Base-by-base conservation (phyloP, 1,139 yeast species). In the Scheffersomyces titani region DNA sequence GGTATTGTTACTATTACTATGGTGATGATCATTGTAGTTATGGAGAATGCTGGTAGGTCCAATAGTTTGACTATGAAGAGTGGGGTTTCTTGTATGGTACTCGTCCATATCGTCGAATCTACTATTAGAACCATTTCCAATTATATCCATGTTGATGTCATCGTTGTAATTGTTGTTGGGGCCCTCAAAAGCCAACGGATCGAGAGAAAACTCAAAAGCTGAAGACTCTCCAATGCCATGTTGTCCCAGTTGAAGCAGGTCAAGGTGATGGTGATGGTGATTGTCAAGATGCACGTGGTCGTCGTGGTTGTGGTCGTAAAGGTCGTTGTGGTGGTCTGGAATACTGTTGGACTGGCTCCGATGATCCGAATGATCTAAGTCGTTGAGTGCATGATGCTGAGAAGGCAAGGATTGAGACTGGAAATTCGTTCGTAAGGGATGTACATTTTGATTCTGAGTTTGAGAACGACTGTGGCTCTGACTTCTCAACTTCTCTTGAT, bases 101-200 rank as follows among this genome's bases (percentile, higher is more conserved):
- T 46, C 49, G 3, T 46, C 49, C 20, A 46, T 46, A 46, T 46
- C 49, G 19, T 46, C 49, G n/a, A 22, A 16, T 19, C 22, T 19
- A 46, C n/a, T 13, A 6, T 20, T n/a, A 18, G 49, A 19, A 5
- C 13, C 20, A 20, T 46, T 46, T 11, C 22, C 49, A 20, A 46
- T n/a, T 16, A 46, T 46, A 18, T 46, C 49, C 9, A 46, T 22
- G 22, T 49, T 47, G 2, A 48, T 24, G 52, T 46, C 58, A 36
- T 61, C 59, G 50, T 57, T 58, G 54, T 60, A 66, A 54, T 68
- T 69, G 49, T 63, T 65, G 54, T 61, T 62, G 24, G 77, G 76
- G 7, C 76, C 77, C 51, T 74, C 78, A 59, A 69, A 74, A 2
- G 77, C 77, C 52, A 73, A 64, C 6, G 76, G 76, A 52, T 74